These are phyloP conservation scores for Elasticomyces elasticus DNA, from an alignment of 495 filamentous ascomycete species.

Conservation along the genomic window DNA sequence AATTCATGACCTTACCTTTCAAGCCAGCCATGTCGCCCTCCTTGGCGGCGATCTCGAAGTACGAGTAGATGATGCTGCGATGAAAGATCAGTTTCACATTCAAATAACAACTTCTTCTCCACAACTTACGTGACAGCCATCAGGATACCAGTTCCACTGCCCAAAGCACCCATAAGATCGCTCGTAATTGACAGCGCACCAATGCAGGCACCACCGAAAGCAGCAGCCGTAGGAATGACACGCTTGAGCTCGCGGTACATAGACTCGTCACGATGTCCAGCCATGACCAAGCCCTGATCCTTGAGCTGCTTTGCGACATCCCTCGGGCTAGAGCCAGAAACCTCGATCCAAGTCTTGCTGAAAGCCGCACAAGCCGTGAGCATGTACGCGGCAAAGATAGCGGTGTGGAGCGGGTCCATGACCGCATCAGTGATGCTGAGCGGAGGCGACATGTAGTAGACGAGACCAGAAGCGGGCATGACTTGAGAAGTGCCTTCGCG, in stretches of 20 bases:
- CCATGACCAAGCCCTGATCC: conserved; percentile 98
- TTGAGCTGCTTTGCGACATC: conserved; percentile 99
- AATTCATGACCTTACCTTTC: conserved; percentile 64
- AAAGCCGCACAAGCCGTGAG: conserved; percentile 94
- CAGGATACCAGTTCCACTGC: conserved; percentile 93
- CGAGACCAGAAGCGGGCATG: conserved; percentile 78
- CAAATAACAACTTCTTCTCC: conserved; percentile 5
- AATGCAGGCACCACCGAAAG: conserved; percentile 98
- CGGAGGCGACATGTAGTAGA: conserved; percentile 99
- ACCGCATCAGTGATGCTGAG: conserved; percentile 95
- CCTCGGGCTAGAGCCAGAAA: conserved; percentile 91
- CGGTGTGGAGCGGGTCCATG: conserved; percentile 91
- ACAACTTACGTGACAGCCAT: conserved; percentile 99
- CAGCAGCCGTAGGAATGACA: conserved; percentile 94
- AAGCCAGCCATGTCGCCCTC: conserved; percentile 89
- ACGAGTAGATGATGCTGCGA: conserved; percentile 39
- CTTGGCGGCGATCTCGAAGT: conserved; percentile 98
- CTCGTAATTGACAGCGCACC: conserved; percentile 90
- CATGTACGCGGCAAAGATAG: conserved; percentile 94
- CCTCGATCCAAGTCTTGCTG: conserved; percentile 99
- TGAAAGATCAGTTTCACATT: no score
- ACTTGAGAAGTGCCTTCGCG: conserved; percentile 94
- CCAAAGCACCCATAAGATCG: conserved; percentile 91
- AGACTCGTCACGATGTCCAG: conserved; percentile 97
- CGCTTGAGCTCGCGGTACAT: conserved; percentile 99